phyloP scores from a whole-genome alignment of 495 filamentous ascomycete species.

The Ramalina intermedia region DNA sequence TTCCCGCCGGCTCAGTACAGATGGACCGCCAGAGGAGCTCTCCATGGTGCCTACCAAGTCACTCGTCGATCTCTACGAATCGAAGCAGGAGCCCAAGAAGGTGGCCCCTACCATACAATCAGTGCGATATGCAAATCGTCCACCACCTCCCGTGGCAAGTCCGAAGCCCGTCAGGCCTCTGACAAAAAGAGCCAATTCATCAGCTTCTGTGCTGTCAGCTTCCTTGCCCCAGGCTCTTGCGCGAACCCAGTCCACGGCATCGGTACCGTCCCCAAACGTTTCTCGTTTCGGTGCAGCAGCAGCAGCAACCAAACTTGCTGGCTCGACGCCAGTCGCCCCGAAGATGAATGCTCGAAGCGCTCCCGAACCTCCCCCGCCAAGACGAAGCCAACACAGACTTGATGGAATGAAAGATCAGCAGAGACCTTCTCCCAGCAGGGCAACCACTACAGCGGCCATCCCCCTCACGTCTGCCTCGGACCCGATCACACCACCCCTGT shows the following conservation, averaged over 20 bases:
- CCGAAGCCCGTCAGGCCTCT: conserved; percentile 7
- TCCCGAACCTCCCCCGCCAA: conserved; percentile 7
- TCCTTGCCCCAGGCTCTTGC: neutral
- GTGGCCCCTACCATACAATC: conserved; percentile 5
- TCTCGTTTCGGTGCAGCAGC: neutral
- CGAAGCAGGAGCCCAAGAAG: conserved; percentile 15
- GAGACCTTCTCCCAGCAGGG: neutral
- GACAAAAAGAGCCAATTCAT: conserved; percentile 9
- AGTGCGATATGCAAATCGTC: conserved; percentile 7
- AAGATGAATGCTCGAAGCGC: neutral
- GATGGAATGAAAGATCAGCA: neutral
- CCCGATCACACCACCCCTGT: neutral
- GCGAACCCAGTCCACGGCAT: neutral
- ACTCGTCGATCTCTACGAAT: conserved; percentile 48
- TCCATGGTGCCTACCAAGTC: conserved; percentile 41
- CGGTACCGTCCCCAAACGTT: neutral
- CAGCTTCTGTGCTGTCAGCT: conserved; percentile 4
- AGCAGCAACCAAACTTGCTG: neutral
- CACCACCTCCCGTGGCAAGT: conserved; percentile 9
- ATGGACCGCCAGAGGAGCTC: conserved; percentile 28
- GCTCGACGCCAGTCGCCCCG: neutral
- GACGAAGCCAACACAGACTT: neutral
- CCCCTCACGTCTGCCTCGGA: neutral
- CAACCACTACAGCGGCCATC: neutral
- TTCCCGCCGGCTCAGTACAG: neutral